Base-by-base conservation (phyloP, 148 eudicot genomes). In the Vaccinium myrtillus region DNA sequence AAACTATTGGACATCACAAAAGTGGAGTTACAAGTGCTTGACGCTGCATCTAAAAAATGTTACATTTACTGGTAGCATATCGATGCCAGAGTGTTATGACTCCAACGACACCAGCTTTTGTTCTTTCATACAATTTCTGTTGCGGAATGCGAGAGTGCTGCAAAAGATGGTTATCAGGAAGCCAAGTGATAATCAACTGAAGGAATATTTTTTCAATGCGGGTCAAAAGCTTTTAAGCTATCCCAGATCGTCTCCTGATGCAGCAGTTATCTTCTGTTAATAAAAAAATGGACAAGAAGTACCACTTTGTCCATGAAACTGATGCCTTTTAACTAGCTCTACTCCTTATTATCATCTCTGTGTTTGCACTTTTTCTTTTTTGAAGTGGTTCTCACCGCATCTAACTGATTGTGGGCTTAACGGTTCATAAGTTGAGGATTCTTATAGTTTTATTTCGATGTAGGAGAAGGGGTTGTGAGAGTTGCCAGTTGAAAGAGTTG, bases 171-270 rank as follows among this genome's bases (percentile, higher is more conserved):
- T 51, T 51, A 5, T 78, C 39, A 75, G 1, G 43, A 8, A 1
- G 13, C 54, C 78, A 48, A 21, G 23, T n/a, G 3, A 2, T 9
- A 10, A 21, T 19, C 7, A 23, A 9, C 4, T 2, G 4, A 9
- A 50, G 14, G 56, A 30, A 30, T 30, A 77, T 1, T 13, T 48
- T 19, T 21, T 48, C 15, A 5, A n/a, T 9, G 27, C 18, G 21
- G 58, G 7, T 49, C 55, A 49, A 77, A 11, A 23, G 32, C 23
- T 76, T 2, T 76, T 76, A 48, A 76, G 54, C 16, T 77, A 49
- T 49, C 79, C 79, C 3, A n/a, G 79, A 77, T 77, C 79, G 9
- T 49, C 79, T 48, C 18, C 79, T 25, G 6, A 49, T 49, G 56
- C 56, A n/a, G 79, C 3, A n/a, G 56, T 77, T 49, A 49, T 77